Percentiles rank a stretch among this genome's conserved stretches.
phyloP scores from a whole-genome alignment of 2,329 filamentous ascomycete genomes.

The Thielaviopsis ethacetica region DNA sequence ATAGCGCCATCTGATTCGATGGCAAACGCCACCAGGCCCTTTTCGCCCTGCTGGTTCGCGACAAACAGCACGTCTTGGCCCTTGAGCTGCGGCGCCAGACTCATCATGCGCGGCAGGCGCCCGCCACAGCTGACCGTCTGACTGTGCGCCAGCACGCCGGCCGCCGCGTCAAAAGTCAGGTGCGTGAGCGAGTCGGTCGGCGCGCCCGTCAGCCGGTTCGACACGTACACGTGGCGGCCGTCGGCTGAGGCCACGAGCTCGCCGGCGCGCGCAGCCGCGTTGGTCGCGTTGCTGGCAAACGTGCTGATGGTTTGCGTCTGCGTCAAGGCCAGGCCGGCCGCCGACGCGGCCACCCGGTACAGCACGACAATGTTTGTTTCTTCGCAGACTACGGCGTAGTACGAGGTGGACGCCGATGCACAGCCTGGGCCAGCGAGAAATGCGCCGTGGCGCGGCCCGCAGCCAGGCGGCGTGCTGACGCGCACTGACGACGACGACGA shows the following conservation, averaged over 20 bases:
- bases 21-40: conserved; percentile 24
- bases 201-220: conserved; percentile 32
- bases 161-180: conserved; percentile 21
- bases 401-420: neutral
- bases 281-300: neutral
- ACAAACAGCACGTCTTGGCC: conserved; percentile 25
- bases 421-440: no score
- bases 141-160: conserved; percentile 19
- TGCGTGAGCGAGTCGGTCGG: conserved; percentile 30
- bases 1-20: conserved; percentile 19
- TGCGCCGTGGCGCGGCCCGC: conserved; percentile 31
- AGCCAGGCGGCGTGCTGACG: conserved; percentile 20
- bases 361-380: conserved; percentile 11
- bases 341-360: conserved; percentile 19
- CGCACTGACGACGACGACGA: conserved; percentile 22
- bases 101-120: conserved; percentile 29
- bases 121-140: conserved; percentile 22
- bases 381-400: conserved; percentile 14
- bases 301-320: conserved; percentile 1
- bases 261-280: conserved; percentile 16
- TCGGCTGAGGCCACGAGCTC: neutral
- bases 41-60: conserved; percentile 28
- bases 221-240: conserved; percentile 28
- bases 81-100: conserved; percentile 16
- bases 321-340: neutral